Base-by-base conservation (phyloP, 1,284 basidiomycete genomes). In the Cutaneotrichosporon mucoides region DNA sequence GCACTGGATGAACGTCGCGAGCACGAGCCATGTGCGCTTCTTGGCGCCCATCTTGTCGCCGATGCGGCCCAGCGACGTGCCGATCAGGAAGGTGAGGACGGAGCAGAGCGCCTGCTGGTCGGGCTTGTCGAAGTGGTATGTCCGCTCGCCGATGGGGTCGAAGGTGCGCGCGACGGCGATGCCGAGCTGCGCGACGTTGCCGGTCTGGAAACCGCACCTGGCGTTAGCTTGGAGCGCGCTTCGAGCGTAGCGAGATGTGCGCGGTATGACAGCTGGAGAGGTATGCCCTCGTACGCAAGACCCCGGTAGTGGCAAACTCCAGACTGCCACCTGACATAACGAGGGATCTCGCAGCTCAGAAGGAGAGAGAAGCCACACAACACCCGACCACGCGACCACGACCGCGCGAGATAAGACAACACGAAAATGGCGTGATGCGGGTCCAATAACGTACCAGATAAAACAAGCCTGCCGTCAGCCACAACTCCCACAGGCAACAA, bases 81-180 rank as follows among this genome's bases (percentile, higher is more conserved):
- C 80, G 47, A 78, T 48, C 53, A 79, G 81, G 82, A 94, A 94
- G 10, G 84, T 79, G 61, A 90, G 68, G 24, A 93, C 77, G 35
- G 89, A 91, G 50, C 83, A 84, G 52, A 93, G 79, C 8, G 91
- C 91, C 74, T 91, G 90, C 72, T 85, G 85, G 70, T 93, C 91
- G 6, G 88, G 81, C 61, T 84, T 83, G 71, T 88, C 87, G 78
- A 92, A 91, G 13, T 68, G 69, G 46, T 65, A 68, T 70, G 78
- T 88, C 81, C 66, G 81, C 76, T 64, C 80, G 66, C 16, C 79
- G 77, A 5, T 76, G 65, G 46, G 83, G 70, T 54, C 84, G 77
- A 90, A 92, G 37, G 85, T 81, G 4, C 86, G 81, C 0, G 85
- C 85, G 38, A 87, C 62, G 2, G 86, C 85, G 7, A 88, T 77